Evolutionary conservation across 768 basidiomycete species (phyloP).

Genomic region (Thelephora aurantiotincta): DNA sequence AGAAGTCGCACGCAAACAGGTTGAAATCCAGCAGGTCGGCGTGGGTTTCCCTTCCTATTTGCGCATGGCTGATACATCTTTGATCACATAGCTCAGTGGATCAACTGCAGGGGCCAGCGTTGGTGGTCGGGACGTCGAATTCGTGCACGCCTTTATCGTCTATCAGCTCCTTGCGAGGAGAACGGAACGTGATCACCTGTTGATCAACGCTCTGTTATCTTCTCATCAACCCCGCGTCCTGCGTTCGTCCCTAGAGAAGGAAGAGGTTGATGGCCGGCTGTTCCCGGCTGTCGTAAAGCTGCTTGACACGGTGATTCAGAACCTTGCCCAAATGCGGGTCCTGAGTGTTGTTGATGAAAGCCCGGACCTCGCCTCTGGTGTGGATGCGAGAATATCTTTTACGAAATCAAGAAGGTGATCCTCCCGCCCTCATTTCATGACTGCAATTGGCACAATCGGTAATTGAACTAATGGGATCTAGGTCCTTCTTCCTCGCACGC

Average conservation of each 20-base stretch:
- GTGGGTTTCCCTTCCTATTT: conserved; percentile 2
- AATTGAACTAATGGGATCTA: conserved; percentile 13
- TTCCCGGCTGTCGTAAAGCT: conserved; percentile 83
- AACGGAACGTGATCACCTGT: conserved; percentile 77
- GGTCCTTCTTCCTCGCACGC: conserved; percentile 65
- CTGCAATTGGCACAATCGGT: neutral
- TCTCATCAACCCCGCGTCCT: conserved; percentile 20
- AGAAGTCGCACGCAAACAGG: conserved; percentile 62
- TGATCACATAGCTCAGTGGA: conserved; percentile 22
- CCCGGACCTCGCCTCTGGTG: conserved; percentile 63
- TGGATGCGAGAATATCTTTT: conserved; percentile 63
- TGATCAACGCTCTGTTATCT: conserved; percentile 50
- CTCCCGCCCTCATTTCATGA: neutral
- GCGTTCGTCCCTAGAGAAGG: conserved; percentile 13
- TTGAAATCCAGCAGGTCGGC: conserved; percentile 73
- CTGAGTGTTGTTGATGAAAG: conserved; percentile 81
- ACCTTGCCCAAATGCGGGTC: conserved; percentile 69
- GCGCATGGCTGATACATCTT: conserved; percentile 2
- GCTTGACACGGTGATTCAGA: conserved; percentile 76
- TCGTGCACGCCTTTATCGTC: conserved; percentile 76
- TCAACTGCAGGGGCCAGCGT: conserved; percentile 23
- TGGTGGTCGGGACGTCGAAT: conserved; percentile 59
- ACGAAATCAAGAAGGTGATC: conserved; percentile 61
- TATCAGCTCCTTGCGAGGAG: conserved; percentile 81
- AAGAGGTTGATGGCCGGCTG: conserved; percentile 53